Conservation (phyloP, 2,329 filamentous ascomycete genomes). For the Zymoseptoria tritici region DNA sequence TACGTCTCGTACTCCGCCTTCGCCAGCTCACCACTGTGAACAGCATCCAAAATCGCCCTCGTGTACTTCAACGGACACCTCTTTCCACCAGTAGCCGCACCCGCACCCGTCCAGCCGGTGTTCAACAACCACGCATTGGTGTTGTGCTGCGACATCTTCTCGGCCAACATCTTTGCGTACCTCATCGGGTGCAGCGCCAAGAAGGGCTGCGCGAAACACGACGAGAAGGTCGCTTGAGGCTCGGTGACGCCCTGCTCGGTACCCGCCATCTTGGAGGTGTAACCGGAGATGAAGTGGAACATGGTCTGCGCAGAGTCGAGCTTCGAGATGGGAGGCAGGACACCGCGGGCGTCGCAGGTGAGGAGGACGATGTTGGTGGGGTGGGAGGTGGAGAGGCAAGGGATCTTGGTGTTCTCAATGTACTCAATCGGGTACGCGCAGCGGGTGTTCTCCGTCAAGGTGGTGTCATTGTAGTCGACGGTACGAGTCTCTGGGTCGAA, state of each 20-base stretch:
- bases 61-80: slow-evolving; percentile 98
- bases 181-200: slow-evolving; percentile 97
- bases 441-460: slow-evolving; percentile 95
- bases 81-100: slow-evolving; percentile 80
- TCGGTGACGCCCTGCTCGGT: slow-evolving; percentile 96
- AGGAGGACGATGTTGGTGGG: slow-evolving; percentile 97
- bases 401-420: slow-evolving; percentile 98
- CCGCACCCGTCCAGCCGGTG: slow-evolving; percentile 94
- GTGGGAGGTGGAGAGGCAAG: slow-evolving; percentile 79
- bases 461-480: slow-evolving; percentile 92
- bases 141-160: slow-evolving; percentile 94
- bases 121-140: slow-evolving; percentile 98
- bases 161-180: slow-evolving; percentile 95
- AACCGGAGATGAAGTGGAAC: slow-evolving; percentile 99
- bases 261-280: slow-evolving; percentile 99
- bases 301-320: slow-evolving; percentile 91
- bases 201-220: slow-evolving; percentile 99
- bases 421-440: slow-evolving; percentile 99
- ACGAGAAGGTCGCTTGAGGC: slow-evolving; percentile 97
- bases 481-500: slow-evolving; percentile 84
- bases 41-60: slow-evolving; percentile 93
- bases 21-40: slow-evolving; percentile 93
- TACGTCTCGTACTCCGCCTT: slow-evolving; percentile 91
- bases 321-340: slow-evolving; percentile 96
- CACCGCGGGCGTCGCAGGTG: slow-evolving; percentile 94